Base-by-base conservation (phyloP, 148 eudicot species). In the Hydrangea macrophylla region DNA sequence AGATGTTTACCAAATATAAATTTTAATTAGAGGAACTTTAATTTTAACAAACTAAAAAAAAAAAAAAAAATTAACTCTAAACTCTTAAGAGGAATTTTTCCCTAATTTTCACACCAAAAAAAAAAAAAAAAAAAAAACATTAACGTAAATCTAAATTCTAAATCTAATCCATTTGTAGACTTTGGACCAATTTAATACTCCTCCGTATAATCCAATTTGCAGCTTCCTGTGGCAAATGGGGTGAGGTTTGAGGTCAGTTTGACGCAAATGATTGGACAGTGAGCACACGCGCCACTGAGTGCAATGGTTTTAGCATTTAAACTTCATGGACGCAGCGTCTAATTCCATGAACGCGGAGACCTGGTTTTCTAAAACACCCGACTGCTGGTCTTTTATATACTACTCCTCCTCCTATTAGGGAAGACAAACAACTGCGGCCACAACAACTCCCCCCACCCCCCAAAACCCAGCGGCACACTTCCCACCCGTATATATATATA, bases 351-450 rank as follows among this genome's bases (percentile, higher is more conserved):
- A 72, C 64, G 51, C 63, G 69, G 67, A 67, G 77, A 70, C 54
- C 77, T 64, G 61, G 75, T 80, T 76, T 76, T 68, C 10, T 12
- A 27, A n/a, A 65, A 55, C 62, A 42, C 62, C 1, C 37, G 73
- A 79, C 79, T 79, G 64, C 72, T 50, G 17, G 50, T 56, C 39
- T 8, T 8, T 48, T n/a, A n/a, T n/a, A n/a, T n/a, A n/a, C n/a
- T n/a, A n/a, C n/a, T n/a, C n/a, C n/a, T n/a, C n/a, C n/a, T n/a
- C n/a, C n/a, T n/a, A n/a, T n/a, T n/a, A n/a, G n/a, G n/a, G n/a
- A n/a, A n/a, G 53, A 76, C 78, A 75, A 78, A 83, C 82, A 78
- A 59, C 82, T 80, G 73, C 80, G 78, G 67, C 75, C 71, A 68
- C 70, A 51, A 57, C 62, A 55, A 35, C 48, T 26, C 1, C 30